Evolutionary conservation across 2,329 filamentous ascomycete genomes (phyloP).

Genomic region (Nigrograna mackinnonii): DNA sequence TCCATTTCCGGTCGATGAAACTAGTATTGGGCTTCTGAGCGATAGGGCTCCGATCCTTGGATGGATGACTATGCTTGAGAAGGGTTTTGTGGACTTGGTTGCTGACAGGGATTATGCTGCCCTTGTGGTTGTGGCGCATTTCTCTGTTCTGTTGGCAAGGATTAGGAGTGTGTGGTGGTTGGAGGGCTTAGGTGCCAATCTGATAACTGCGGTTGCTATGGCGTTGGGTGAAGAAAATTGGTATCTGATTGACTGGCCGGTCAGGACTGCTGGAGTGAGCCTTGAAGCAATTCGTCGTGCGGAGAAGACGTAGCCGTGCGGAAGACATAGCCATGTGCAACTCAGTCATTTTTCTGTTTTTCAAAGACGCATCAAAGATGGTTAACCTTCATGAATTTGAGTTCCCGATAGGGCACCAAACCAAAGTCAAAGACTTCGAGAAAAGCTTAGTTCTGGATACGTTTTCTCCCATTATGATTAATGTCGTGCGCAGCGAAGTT

Average conservation of each 20-base stretch:
- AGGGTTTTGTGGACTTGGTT: slow-evolving; percentile 33
- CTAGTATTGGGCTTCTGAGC: slow-evolving; percentile 26
- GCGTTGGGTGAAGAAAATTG: slow-evolving; percentile 33
- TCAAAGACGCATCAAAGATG: too few relatives aligned
- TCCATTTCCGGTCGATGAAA: slow-evolving; percentile 33
- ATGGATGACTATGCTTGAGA: slow-evolving; percentile 30
- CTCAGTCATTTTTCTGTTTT: too few relatives aligned
- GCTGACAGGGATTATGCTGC: slow-evolving; percentile 34
- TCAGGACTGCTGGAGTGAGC: slow-evolving; percentile 28
- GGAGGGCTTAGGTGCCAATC: slow-evolving; percentile 33
- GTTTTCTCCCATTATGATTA: too few relatives aligned
- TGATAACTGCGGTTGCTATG: slow-evolving; percentile 35
- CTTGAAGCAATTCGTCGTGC: too few relatives aligned
- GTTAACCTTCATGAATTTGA: too few relatives aligned
- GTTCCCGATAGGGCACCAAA: too few relatives aligned
- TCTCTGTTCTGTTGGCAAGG: slow-evolving; percentile 39
- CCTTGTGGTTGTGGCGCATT: slow-evolving; percentile 43
- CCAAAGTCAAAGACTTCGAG: too few relatives aligned
- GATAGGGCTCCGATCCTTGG: slow-evolving; percentile 38
- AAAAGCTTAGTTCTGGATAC: too few relatives aligned
- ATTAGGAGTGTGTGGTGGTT: slow-evolving; percentile 40
- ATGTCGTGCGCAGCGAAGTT: too few relatives aligned
- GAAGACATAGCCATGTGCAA: too few relatives aligned
- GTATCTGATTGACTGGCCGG: slow-evolving; percentile 36
- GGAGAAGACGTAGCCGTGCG: too few relatives aligned